These are phyloP conservation scores for Dichotomocladium elegans DNA, from an alignment of 371 early-diverging fungal genomes.

Conservation along the genomic window DNA sequence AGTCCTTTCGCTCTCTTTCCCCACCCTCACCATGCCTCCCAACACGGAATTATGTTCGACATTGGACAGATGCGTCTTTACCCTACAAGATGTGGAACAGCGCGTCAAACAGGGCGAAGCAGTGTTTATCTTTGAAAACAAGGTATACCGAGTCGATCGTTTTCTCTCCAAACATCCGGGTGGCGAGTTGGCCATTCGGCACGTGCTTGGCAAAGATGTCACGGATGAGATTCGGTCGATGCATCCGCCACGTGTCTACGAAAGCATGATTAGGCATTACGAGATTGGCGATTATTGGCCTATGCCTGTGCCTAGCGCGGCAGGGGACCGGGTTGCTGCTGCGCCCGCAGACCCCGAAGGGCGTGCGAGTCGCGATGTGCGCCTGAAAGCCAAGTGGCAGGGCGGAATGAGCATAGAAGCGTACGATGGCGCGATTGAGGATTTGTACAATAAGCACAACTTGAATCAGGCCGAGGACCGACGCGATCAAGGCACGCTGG, in stretches of 20 bases:
- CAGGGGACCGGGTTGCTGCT: not conserved
- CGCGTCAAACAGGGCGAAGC: slow-evolving; percentile 60
- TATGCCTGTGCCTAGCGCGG: slow-evolving; percentile 2
- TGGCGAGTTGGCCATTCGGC: slow-evolving; percentile 80
- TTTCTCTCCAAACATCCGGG: slow-evolving; percentile 89
- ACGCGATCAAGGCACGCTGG: slow-evolving; percentile 16
- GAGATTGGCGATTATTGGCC: slow-evolving; percentile 64
- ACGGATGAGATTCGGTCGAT: slow-evolving; percentile 87
- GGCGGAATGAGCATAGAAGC: slow-evolving; percentile 30
- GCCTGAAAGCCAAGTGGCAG: slow-evolving; percentile 22
- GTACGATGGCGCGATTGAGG: slow-evolving; percentile 27
- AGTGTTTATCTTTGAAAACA: slow-evolving; percentile 69
- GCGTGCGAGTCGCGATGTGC: not conserved
- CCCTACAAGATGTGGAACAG: slow-evolving; percentile 35
- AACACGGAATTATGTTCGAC: slow-evolving; percentile 17
- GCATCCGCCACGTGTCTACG: slow-evolving; percentile 83
- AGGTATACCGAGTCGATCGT: slow-evolving; percentile 85
- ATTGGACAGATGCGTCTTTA: slow-evolving; percentile 20
- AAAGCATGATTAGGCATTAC: slow-evolving; percentile 70
- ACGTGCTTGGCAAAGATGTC: slow-evolving; percentile 87
- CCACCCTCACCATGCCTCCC: slow-evolving; percentile 22
- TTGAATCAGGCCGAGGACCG: slow-evolving; percentile 15
- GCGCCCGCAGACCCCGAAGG: not conserved
- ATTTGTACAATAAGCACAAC: slow-evolving; percentile 22
- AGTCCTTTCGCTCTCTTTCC: not conserved